Conservation (phyloP, 2,329 filamentous ascomycete genomes). For the Samsoniella hepiali region DNA sequence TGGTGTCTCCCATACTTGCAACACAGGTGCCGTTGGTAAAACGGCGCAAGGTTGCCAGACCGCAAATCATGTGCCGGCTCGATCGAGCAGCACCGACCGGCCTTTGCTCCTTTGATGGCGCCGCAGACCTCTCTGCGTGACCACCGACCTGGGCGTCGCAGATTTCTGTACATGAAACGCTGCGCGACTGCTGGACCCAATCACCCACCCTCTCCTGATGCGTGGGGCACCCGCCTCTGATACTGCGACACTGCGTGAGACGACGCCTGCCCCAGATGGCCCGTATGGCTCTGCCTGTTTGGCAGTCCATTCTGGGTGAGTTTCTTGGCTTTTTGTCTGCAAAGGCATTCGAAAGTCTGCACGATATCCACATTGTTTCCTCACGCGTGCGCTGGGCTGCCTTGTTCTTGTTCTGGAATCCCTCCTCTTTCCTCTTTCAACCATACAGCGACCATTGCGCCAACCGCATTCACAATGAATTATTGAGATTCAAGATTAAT, state of each 20-base stretch:
- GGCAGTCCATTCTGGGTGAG: not conserved
- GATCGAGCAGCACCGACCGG: not conserved
- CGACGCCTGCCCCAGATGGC: constrained; percentile 3
- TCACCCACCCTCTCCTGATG: constrained; percentile 1
- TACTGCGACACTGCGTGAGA: constrained; percentile 14
- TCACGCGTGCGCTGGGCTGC: not conserved
- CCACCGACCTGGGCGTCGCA: constrained; percentile 9
- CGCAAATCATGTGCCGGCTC: not conserved
- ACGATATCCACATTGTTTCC: constrained; percentile 8
- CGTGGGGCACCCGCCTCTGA: constrained; percentile 12
- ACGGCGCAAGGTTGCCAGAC: not conserved
- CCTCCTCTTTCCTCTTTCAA: constrained; percentile 11
- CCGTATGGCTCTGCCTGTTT: not conserved
- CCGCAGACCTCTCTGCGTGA: not conserved
- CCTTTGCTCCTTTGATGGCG: not conserved
- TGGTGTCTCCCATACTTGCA: not conserved
- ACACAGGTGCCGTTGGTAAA: not conserved
- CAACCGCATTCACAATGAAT: constrained; percentile 5
- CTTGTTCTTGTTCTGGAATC: constrained; percentile 8
- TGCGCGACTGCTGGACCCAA: constrained; percentile 7
- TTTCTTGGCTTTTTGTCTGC: not conserved
- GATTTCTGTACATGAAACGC: constrained; percentile 17
- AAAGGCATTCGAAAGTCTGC: not conserved
- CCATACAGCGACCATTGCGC: not conserved
- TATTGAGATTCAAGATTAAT: not conserved